phyloP scores from a whole-genome alignment of 495 filamentous ascomycete genomes.

The Trichoderma asperelloides region DNA sequence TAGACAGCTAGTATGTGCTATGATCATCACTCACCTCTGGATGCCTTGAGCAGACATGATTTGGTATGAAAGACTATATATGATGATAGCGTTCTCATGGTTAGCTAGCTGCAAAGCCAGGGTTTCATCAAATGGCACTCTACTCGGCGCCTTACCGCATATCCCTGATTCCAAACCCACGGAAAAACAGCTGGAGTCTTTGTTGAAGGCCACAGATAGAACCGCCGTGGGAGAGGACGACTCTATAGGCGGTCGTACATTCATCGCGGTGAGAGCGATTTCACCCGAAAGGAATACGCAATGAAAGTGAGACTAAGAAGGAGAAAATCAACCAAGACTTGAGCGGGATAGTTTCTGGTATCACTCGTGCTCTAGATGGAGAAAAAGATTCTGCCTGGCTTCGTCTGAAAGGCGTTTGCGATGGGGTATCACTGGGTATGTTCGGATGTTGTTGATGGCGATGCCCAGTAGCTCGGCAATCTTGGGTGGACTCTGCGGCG shows the following conservation, averaged over 20 bases:
- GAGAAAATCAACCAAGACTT: neutral
- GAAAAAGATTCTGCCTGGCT: neutral
- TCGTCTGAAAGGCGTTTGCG: neutral
- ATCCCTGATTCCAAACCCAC: constrained; percentile 84
- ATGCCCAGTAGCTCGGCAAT: constrained; percentile 2
- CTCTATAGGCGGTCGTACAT: constrained; percentile 81
- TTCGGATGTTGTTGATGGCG: neutral
- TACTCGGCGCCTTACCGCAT: constrained; percentile 50
- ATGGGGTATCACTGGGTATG: neutral
- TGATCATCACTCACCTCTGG: constrained; percentile 28
- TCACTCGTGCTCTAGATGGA: neutral
- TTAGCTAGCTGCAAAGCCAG: constrained; percentile 7
- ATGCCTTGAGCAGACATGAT: constrained; percentile 62
- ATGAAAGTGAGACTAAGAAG: neutral
- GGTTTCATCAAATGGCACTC: neutral
- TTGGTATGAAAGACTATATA: constrained; percentile 65
- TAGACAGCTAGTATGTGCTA: neutral
- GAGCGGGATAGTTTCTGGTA: neutral
- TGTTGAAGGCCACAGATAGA: constrained; percentile 79
- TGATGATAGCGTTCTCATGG: constrained; percentile 12
- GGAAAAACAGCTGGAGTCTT: constrained; percentile 78
- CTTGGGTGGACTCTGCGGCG: neutral
- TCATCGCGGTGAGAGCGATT: constrained; percentile 52
- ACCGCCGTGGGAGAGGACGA: constrained; percentile 63
- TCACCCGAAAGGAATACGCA: neutral